Base-by-base conservation (phyloP, 495 filamentous ascomycete species). In the Neurospora sp. region DNA sequence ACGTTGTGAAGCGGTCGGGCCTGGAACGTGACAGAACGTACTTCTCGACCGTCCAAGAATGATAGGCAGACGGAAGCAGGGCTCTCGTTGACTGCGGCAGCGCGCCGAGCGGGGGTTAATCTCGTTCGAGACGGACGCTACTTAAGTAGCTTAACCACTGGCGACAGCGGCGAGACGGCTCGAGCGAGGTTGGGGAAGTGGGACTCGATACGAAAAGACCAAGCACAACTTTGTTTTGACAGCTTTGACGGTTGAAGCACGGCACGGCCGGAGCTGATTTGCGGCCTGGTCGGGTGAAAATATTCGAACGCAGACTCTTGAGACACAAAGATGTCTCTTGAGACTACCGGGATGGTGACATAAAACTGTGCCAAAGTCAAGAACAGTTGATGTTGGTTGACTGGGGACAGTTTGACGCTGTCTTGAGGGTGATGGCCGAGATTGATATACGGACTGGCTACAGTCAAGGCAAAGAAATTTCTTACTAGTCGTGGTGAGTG, bases 11-110 rank as follows among this genome's bases (percentile, higher is more conserved):
- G 53, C 31, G 53, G 53, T 65, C 14, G 27, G 53, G 53, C 53
- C 53, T 65, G 53, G 53, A 65, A 6, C 53, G 53, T 65, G 53
- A 37, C 53, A 65, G 53, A 61, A 65, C 53, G 53, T 65, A 14
- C 53, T 65, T 35, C 27, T 65, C 53, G 53, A 35, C 53, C 27
- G 53, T 65, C 27, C 14, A 35, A 65, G 53, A 65, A 65, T 35
- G 53, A 14, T 61, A 61, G 53, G 53, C 53, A 35, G 53, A 14
- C 53, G 53, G 53, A 65, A 65, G 53, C 53, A 65, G 53, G 53
- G 53, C 53, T 73, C 75, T 69, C 72, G 72, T 72, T 70, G 74
- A 71, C 73, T 78, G 74, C 31, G 68, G 39, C 59, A 73, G 78
- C 68, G 72, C 69, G 71, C 70, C 70, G 74, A 73, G 71, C 75